These are phyloP conservation scores for Endotrypanum monterogeii DNA, from an alignment of 208 protist genomes.

Conservation along the genomic window DNA sequence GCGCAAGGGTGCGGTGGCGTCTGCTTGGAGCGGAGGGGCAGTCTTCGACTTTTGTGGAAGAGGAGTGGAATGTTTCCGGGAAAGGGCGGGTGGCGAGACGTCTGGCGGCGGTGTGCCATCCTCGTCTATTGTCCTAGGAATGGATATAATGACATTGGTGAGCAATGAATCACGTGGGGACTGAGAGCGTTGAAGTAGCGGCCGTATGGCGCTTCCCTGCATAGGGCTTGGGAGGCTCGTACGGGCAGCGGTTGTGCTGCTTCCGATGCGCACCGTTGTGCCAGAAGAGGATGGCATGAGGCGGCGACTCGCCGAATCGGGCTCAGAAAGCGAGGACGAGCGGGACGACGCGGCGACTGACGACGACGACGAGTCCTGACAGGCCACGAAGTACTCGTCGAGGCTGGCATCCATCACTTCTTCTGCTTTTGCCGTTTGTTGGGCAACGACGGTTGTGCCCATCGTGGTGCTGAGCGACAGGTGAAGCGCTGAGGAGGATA, in stretches of 20 bases:
- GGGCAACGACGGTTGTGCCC: neutral
- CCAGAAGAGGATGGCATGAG: neutral
- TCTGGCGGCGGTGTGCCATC: neutral
- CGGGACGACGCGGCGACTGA: constrained; percentile 6
- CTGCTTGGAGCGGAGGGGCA: neutral
- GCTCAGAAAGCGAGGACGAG: constrained; percentile 6
- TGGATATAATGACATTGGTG: neutral
- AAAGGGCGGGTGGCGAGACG: neutral
- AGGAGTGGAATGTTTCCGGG: neutral
- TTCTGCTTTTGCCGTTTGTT: neutral
- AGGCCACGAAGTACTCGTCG: constrained; percentile 60
- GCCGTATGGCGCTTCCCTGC: constrained; percentile 19
- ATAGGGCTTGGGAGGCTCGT: constrained; percentile 6
- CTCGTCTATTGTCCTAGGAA: neutral
- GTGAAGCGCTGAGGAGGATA: neutral
- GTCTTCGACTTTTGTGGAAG: neutral
- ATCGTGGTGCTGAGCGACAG: neutral
- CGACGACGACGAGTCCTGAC: constrained; percentile 18
- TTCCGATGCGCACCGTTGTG: neutral
- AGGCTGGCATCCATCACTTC: constrained; percentile 25
- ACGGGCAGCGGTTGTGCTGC: neutral
- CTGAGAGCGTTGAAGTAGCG: constrained; percentile 21
- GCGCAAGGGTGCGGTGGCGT: neutral
- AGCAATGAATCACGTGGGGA: neutral
- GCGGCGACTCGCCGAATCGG: neutral